Evolutionary conservation across 768 basidiomycete species (phyloP), one percentile per base, ranked within the genome.

Genomic region (Phlegmacium glaucopus): DNA sequence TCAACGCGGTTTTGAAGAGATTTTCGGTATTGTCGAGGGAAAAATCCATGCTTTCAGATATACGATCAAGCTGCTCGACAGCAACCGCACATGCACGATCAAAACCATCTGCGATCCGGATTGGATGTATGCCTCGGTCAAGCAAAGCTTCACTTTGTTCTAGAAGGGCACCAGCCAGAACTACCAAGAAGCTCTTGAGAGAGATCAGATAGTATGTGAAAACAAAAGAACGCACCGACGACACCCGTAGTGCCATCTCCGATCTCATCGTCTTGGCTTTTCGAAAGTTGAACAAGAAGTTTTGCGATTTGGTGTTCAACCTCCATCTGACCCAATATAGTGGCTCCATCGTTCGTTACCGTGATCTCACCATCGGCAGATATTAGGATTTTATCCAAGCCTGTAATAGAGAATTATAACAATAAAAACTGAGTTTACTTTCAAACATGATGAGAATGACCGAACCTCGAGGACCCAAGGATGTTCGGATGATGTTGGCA

Each of bases 281-380:
- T 95, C 13, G 92, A 94, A 35, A 98, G 76, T 62, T 97, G 90
- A 2, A 99, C 96, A 28, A 99, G 80, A 38, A 99, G 80, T 70
- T 96, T 99, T 50, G 96, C 96, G 61, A 99, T 95, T 72, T 95
- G 95, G 64, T 99, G 95, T 61, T 98, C 95, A 43, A 98, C 94
- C 67, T 96, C 92, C 94, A 99, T 97, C 74, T 97, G 95, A 17
- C 93, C 83, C 47, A 99, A 75, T 57, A 99, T 99, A 17, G 96
- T 99, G 6, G 96, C 96, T 42, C 96, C 96, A 69, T 99, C 96
- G 69, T 99, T 99, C 11, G 96, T 98, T 30, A 98, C 95, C 27
- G 94, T 98, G 61, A 99, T 98, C 60, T 99, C 96, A 41, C 96
- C 96, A 74, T 98, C 96, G 16, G 94, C 86, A 25, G 90, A 92